phyloP scores from a whole-genome alignment of 768 basidiomycete genomes.

The Lactarius psammicola region DNA sequence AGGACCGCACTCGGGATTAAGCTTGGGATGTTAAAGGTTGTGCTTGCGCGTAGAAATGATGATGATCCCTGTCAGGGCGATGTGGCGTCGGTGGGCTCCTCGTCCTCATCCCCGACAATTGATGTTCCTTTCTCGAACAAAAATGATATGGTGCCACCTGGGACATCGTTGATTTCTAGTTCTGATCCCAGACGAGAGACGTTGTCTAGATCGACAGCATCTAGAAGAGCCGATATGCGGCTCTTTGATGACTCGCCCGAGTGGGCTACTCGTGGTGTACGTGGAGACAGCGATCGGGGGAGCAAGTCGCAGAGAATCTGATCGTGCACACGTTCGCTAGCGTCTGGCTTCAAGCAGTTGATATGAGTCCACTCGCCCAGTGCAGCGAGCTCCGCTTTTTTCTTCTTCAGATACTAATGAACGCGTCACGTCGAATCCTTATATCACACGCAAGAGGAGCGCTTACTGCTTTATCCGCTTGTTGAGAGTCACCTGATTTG shows the following conservation, averaged over 20 bases:
- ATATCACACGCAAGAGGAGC: not conserved
- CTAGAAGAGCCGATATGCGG: slow-evolving; percentile 38
- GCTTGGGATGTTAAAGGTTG: not conserved
- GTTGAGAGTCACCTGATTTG: slow-evolving; percentile 43
- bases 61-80: not conserved
- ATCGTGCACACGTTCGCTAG: slow-evolving; percentile 58
- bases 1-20: not conserved
- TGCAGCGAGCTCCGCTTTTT: slow-evolving; percentile 64
- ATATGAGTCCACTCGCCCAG: slow-evolving; percentile 85
- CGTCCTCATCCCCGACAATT: slow-evolving; percentile 81
- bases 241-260: slow-evolving; percentile 29
- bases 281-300: slow-evolving; percentile 25
- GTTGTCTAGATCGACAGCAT: slow-evolving; percentile 50
- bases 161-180: slow-evolving; percentile 46
- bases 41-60: not conserved
- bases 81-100: slow-evolving; percentile 32
- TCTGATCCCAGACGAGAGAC: slow-evolving; percentile 40
- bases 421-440: slow-evolving; percentile 18
- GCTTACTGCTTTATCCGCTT: slow-evolving; percentile 54
- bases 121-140: slow-evolving; percentile 86
- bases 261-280: slow-evolving; percentile 18
- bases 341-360: slow-evolving; percentile 56
- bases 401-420: slow-evolving; percentile 60
- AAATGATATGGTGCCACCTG: slow-evolving; percentile 72
- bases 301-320: slow-evolving; percentile 57